Base-by-base conservation (phyloP, 108 stramenopile genomes). In the Pseudonitzschia pungens region DNA sequence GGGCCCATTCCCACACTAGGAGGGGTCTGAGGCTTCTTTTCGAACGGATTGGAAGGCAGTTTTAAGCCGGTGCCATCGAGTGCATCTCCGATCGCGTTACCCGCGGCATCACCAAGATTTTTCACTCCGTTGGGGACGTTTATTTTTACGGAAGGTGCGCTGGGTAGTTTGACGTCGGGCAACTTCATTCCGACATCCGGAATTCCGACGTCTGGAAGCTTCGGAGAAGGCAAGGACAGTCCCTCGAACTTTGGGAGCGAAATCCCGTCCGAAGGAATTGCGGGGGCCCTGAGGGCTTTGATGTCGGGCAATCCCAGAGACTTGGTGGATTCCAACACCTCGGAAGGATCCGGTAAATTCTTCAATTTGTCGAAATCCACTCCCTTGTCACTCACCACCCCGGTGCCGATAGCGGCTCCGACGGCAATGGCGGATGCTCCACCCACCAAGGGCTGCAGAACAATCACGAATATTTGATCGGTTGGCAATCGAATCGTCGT, bases 371-470 rank as follows among this genome's bases (percentile, higher is more conserved):
- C 32, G 40, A 62, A 0, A 62, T 33, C 16, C 4, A 62, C n/a
- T 15, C 60, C 60, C 32, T 62, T 62, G 29, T 62, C 60, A 41
- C 60, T 62, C 16, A 62, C 40, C 9, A 62, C 18, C 11, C 60
- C 60, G 32, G 60, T 20, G 29, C 60, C 60, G 40, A 62, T 62
- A 10, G 60, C 60, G 7, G 60, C 60, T 31, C 60, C 60, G n/a
- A 62, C 60, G 14, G 40, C 60, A 15, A 62, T 18, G 32, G 60
- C 32, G 15, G 60, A 62, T 3, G 40, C 32, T 33, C 60, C 60
- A 20, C 32, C 60, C 0, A 62, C 36, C 8, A 62, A 33, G 40
- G 60, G 60, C 60, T 62, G 22, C 27, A 4, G 14, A 48, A 18
- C 36, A 36, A 36, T 36, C 36, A 36, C 6, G 6, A 36, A 36